Base-by-base conservation (phyloP, 1,284 basidiomycete genomes). In the Trichosporon asahii region DNA sequence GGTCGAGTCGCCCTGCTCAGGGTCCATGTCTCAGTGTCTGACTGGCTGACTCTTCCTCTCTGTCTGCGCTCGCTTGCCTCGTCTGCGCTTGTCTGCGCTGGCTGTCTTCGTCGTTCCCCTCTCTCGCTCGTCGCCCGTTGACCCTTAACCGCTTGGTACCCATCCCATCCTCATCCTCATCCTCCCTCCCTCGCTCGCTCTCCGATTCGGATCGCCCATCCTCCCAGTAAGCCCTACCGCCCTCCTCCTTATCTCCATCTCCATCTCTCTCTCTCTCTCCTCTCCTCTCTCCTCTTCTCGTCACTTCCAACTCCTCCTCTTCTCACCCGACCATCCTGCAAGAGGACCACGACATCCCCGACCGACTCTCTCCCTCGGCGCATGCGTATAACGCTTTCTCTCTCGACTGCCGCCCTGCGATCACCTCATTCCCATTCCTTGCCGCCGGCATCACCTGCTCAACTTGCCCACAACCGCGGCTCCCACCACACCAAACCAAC, bases 361-460 rank as follows among this genome's bases (percentile, higher is more conserved):
- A 49, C 31, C 31, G 11, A 2, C 46, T n/a, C 46, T 3, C 7
- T n/a, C 18, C 46, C 46, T 49, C 46, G 46, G 46, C 21, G 46
- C 46, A 49, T 49, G 46, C 46, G 46, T 49, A 49, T 49, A 49
- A 49, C 46, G 21, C 46, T 21, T 12, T 40, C 46, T 49, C 46
- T 21, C 15, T 40, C 37, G 11, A n/a, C 46, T 49, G 11, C 49
- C 5, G 9, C 49, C 12, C 11, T 44, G 6, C 49, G 9, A 18
- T 23, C 21, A 3, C 35, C 35, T 1, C 35, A 14, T 3, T 37
- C 49, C 49, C 49, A 25, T 53, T 21, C 49, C 49, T 53, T 53
- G 49, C 49, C 49, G 49, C 49, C 49, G 49, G 49, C 49, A 53
- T 53, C 49, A 53, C 49, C 49, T 53, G 49, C 21, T n/a, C 49